Conservation (phyloP, 2,329 filamentous ascomycete genomes). For the Epichloe brachyelytri region DNA sequence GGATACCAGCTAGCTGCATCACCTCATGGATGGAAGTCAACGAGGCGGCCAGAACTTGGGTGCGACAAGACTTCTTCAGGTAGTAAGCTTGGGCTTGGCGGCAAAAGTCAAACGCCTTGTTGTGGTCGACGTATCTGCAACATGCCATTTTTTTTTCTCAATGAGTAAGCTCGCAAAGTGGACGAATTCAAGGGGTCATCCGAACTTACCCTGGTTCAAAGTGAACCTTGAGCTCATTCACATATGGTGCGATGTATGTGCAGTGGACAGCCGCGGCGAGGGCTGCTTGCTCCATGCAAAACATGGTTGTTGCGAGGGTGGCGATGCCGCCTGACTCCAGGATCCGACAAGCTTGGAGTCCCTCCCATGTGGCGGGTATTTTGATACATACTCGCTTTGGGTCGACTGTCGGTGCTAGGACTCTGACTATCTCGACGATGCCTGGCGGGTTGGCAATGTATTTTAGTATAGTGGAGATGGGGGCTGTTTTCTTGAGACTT, state of each 20-base stretch:
- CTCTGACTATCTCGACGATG: constrained; percentile 33
- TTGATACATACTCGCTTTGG: constrained; percentile 45
- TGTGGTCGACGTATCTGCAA: constrained; percentile 31
- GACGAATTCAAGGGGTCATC: no score
- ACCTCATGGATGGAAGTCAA: constrained; percentile 45
- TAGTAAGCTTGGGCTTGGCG: constrained; percentile 41
- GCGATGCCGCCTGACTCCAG: constrained; percentile 41
- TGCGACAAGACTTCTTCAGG: constrained; percentile 24
- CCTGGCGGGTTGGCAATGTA: constrained; percentile 21
- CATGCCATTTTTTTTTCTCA: no score
- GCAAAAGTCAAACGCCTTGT: constrained; percentile 37
- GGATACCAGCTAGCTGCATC: constrained; percentile 42
- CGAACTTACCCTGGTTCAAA: constrained; percentile 34
- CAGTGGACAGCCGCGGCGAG: constrained; percentile 45
- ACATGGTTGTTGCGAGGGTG: constrained; percentile 50
- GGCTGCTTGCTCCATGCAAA: constrained; percentile 46
- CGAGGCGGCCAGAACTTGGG: constrained; percentile 42
- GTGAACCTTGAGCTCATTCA: constrained; percentile 52
- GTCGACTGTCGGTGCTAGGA: constrained; percentile 30
- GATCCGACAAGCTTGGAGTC: constrained; percentile 42
- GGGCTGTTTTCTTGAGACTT: no score
- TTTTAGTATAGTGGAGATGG: neutral
- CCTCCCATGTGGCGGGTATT: constrained; percentile 50
- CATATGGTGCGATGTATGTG: constrained; percentile 51
- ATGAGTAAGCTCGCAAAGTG: no score